Base-by-base conservation (phyloP, 768 basidiomycete genomes). In the Phylloporus rhodoxanthus region DNA sequence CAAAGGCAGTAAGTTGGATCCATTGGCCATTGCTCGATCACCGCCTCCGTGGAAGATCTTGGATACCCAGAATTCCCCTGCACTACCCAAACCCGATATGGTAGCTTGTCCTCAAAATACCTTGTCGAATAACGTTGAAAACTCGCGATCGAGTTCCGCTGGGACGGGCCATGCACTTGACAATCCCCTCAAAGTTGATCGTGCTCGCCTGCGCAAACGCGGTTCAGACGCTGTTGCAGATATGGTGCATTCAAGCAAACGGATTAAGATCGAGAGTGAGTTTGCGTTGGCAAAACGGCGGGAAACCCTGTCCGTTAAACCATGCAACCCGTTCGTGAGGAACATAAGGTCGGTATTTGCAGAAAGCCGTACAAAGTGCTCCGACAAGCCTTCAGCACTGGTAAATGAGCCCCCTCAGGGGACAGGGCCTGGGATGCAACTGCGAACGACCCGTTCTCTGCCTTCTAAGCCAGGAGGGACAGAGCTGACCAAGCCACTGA, bases 31-130 rank as follows among this genome's bases (percentile, higher is more conserved):
- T 34, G 55, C 57, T 44, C 61, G 66, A 38, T 29, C 45, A 5
- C 65, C 66, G 3, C 66, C 63, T 19, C 52, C 61, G 4, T 67
- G 67, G 67, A 58, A 46, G 7, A 26, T 20, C 15, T 34, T 56
- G 11, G 54, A 55, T 15, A 2, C 36, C 21, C 17, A 44, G 21
- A 15, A 21, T 21, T 33, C 30, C 14, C 21, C 14, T 25, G 28
- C 14, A 25, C 26, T 23, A 36, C 20, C n/a, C 23, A 32, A 38
- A 5, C 15, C n/a, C 7, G 17, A 19, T 8, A 17, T 7, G n/a
- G 10, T 7, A 28, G 14, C 32, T 6, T 15, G n/a, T 19, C 30
- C 26, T 34, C 44, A 20, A 4, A 15, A 39, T 39, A 13, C 26
- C 30, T 21, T 26, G 28, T 29, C 37, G 2, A 34, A 47, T 11